Evolutionary conservation across 129 eudicot species (phyloP).

Genomic region (Tagetes erecta): DNA sequence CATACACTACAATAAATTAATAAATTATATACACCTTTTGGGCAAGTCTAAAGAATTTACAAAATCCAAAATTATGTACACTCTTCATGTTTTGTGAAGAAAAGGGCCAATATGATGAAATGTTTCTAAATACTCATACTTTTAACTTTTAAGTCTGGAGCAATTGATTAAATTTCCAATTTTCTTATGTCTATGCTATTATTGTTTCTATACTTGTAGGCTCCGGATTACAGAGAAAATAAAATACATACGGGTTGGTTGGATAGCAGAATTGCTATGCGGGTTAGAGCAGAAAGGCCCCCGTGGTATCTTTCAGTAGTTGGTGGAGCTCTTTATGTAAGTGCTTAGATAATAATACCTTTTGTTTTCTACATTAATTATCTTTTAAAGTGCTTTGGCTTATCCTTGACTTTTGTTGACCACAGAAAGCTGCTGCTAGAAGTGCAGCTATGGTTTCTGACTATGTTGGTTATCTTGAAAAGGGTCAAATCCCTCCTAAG

Average conservation of each 20-base stretch:
- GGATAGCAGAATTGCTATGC: constrained; percentile 98
- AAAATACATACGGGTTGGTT: constrained; percentile 99
- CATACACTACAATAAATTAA: background rate
- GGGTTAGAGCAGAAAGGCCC: constrained; percentile 99
- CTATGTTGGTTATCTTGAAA: constrained; percentile 96
- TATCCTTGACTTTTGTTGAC: constrained; percentile 26
- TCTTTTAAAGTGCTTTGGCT: constrained; percentile 22
- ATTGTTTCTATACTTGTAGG: constrained; percentile 45
- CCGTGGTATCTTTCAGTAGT: constrained; percentile 99
- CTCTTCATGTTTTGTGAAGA: background rate
- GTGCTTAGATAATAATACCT: constrained; percentile 20
- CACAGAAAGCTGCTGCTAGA: constrained; percentile 96
- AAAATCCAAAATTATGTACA: background rate
- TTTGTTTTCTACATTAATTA: background rate
- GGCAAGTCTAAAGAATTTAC: background rate
- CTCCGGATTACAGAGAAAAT: constrained; percentile 89
- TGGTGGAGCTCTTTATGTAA: constrained; percentile 96
- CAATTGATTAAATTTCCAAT: background rate
- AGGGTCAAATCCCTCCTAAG: constrained; percentile 99
- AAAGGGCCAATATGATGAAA: background rate
- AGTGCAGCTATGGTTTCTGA: constrained; percentile 98
- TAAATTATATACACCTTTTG: background rate
- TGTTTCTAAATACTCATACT: background rate
- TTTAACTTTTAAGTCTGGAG: background rate
- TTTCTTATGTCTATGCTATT: background rate